Conservation (phyloP, 306 rosid species). For the Vicia villosa region DNA sequence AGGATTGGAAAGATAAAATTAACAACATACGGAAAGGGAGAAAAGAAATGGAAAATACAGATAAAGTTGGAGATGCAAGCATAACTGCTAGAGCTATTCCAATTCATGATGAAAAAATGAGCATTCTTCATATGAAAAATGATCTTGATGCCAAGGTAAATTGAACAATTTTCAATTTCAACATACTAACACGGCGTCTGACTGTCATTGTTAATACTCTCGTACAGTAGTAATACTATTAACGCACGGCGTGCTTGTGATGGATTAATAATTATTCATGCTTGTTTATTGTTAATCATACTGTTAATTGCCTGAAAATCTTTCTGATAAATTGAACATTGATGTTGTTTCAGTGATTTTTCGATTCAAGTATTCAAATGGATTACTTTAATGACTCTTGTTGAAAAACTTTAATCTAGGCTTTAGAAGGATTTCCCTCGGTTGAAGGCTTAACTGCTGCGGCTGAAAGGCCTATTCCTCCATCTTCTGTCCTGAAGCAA, state of each 20-base stretch:
- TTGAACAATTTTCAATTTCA: background rate
- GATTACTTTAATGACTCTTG: slow-evolving; percentile 33
- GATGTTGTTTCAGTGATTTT: slow-evolving; percentile 16
- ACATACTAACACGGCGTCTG: background rate
- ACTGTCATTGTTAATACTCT: slow-evolving; percentile 15
- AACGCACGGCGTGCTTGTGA: background rate
- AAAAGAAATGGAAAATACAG: slow-evolving; percentile 59
- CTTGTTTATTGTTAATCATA: background rate
- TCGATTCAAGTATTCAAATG: slow-evolving; percentile 14
- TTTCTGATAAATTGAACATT: slow-evolving; percentile 23
- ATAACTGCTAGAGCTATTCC: slow-evolving; percentile 56
- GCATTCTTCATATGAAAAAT: slow-evolving; percentile 59
- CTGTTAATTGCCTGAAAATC: slow-evolving; percentile 13
- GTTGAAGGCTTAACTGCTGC: slow-evolving; percentile 67
- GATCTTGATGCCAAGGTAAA: slow-evolving; percentile 76
- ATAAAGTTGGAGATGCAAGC: slow-evolving; percentile 51
- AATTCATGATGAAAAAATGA: slow-evolving; percentile 69
- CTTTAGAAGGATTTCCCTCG: slow-evolving; percentile 5
- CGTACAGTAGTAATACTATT: slow-evolving; percentile 7
- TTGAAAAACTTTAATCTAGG: slow-evolving; percentile 44
- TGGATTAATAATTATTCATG: background rate
- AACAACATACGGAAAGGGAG: slow-evolving; percentile 69
- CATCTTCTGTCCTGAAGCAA: slow-evolving; percentile 70
- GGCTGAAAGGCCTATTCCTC: slow-evolving; percentile 57
- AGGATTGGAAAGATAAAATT: slow-evolving; percentile 84